phyloP scores from a whole-genome alignment of 345 rosid genomes.

The Linum tenue region DNA sequence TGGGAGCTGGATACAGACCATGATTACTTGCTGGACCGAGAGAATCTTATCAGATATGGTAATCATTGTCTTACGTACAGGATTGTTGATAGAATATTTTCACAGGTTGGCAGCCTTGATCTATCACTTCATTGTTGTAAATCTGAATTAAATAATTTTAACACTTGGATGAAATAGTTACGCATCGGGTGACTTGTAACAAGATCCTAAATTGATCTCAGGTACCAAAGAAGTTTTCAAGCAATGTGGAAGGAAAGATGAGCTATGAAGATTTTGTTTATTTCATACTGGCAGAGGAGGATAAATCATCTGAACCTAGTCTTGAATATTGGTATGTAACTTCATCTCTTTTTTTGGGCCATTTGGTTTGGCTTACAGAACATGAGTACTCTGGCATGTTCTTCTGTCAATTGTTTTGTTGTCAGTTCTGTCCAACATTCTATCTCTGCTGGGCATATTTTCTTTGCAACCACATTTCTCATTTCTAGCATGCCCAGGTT shows the following conservation, averaged over 20 bases:
- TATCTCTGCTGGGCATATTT: background rate
- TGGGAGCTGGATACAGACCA: constrained; percentile 10
- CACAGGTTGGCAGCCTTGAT: constrained; percentile 3
- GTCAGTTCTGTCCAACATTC: background rate
- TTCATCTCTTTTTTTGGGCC: background rate
- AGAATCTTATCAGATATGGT: constrained; percentile 3
- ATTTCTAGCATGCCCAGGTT: background rate
- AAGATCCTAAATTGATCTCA: background rate
- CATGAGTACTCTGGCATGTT: background rate
- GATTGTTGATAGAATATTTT: constrained; percentile 8
- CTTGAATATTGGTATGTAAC: constrained; percentile 3
- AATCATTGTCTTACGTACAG: constrained; percentile 3
- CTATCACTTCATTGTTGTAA: background rate
- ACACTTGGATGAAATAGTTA: background rate
- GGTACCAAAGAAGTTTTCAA: background rate
- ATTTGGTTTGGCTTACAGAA: background rate
- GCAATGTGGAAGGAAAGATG: constrained; percentile 4
- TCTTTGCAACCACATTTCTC: background rate
- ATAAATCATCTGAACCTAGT: constrained; percentile 3
- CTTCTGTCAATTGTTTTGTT: background rate
- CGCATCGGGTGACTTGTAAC: background rate
- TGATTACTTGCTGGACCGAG: constrained; percentile 4
- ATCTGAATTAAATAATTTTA: too few species aligned
- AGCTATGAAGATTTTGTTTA: constrained; percentile 6
- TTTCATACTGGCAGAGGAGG: constrained; percentile 6